Evolutionary conservation across 805 yeast species (phyloP), one percentile per base, ranked within the genome.

Genomic region (Candida xyloterini): DNA sequence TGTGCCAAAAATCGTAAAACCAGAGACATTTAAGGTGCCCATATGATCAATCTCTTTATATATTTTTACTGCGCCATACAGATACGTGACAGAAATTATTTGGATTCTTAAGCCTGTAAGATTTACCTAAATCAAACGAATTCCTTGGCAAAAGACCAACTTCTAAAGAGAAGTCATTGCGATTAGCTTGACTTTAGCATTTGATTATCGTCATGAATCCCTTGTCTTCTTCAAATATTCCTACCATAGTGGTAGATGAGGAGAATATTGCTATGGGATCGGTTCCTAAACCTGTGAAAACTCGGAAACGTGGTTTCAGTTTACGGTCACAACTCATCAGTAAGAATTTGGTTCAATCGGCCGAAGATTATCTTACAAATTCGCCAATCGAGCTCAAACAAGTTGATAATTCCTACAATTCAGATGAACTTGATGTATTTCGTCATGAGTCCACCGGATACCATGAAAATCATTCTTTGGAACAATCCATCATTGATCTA

Each of bases 321-420:
- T 59, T 83, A 40, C 67, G 90, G 44, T 69, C 84, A 0, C 88
- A 83, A 62, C 66, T 83, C 34, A 72, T 82, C 62, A 76, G 70
- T 54, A 76, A 70, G 40, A 50, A 52, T 16, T 47, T 64, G 21
- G 35, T 45, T 43, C 39, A 64, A 38, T 51, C 56, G 20, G 59
- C 54, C 4, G 56, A 52, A 15, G 21, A 35, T 13, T 45, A 43
- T 26, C 34, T 38, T 5, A 29, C 47, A 26, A 46, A 7, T 39
- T 47, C 41, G 42, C 65, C 64, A 24, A 66, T 66, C 14, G 69
- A 66, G 46, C 45, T 65, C 40, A 43, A 45, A 25, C 47, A 51
- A 38, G 63, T 56, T 33, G 67, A 57, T 42, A 57, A 53, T 24
- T 49, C 62, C 2, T 56, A 57, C 35, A 42, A 42, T 11, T 53